These are phyloP conservation scores for Collybiopsis confluens DNA, from an alignment of 768 basidiomycete species.

Conservation along the genomic window DNA sequence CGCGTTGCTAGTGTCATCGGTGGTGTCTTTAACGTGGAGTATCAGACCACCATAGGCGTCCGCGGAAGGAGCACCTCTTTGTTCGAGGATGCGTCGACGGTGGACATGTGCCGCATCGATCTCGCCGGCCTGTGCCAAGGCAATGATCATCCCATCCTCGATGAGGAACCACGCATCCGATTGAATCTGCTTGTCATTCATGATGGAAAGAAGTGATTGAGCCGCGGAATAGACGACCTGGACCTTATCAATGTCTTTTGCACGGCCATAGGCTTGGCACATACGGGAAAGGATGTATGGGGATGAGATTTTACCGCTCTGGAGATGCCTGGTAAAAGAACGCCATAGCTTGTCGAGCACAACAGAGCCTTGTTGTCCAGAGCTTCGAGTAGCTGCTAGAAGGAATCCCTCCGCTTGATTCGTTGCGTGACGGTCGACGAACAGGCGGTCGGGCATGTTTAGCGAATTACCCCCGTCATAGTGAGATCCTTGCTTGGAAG, in stretches of 20 bases:
- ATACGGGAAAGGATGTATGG: conserved; percentile 53
- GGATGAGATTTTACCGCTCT: conserved; percentile 34
- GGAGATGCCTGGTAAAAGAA: background rate
- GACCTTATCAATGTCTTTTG: conserved; percentile 55
- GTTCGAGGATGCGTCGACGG: conserved; percentile 69
- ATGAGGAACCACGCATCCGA: conserved; percentile 65
- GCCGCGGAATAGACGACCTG: conserved; percentile 62
- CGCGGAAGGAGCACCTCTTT: conserved; percentile 74
- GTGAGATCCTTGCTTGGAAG: background rate
- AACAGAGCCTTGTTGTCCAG: too few species aligned
- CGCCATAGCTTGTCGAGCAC: background rate
- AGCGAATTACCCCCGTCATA: background rate
- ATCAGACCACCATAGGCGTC: conserved; percentile 94
- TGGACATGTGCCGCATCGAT: conserved; percentile 79
- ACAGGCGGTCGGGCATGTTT: background rate
- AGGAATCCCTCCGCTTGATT: background rate
- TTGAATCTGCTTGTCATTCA: conserved; percentile 44
- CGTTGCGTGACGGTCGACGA: background rate
- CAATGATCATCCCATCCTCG: conserved; percentile 89
- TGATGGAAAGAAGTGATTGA: conserved; percentile 51
- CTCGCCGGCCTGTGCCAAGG: conserved; percentile 76
- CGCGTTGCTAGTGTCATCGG: conserved; percentile 90
- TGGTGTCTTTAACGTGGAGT: conserved; percentile 84
- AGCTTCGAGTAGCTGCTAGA: background rate
- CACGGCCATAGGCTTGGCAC: conserved; percentile 66